Evolutionary conservation across 208 protist species (phyloP).

Genomic region (Naegleria fowleri): DNA sequence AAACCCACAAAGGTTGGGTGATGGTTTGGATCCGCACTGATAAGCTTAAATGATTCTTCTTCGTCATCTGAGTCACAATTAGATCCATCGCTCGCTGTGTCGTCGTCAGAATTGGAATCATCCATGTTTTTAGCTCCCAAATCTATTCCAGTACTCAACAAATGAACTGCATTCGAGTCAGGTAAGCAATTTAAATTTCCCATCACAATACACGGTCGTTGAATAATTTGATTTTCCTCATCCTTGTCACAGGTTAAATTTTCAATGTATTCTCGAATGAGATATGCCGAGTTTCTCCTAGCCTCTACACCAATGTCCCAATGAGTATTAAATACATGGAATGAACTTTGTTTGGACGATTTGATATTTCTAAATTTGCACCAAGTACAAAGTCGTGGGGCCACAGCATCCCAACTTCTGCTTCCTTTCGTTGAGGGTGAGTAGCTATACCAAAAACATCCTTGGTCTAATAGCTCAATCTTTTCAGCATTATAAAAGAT

Average conservation of each 20-base stretch:
- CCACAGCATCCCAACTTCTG: constrained; percentile 10
- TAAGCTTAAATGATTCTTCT: not conserved
- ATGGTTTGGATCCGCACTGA: not conserved
- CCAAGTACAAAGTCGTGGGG: not conserved
- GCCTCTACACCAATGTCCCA: not conserved
- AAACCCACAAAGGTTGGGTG: not conserved
- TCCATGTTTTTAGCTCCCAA: not conserved
- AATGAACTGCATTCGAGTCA: not conserved
- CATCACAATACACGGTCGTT: constrained; percentile 8
- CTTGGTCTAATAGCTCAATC: not conserved
- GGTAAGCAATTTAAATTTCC: not conserved
- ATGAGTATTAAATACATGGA: constrained; percentile 17
- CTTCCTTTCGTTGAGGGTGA: not conserved
- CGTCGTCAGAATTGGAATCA: not conserved
- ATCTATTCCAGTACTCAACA: not conserved
- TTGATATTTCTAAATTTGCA: constrained; percentile 7
- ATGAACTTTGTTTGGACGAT: not conserved
- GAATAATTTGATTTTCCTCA: too few species aligned
- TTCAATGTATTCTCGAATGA: constrained; percentile 8
- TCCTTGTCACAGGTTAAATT: not conserved
- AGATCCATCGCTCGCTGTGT: not conserved
- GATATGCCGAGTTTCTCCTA: not conserved
- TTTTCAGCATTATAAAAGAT: constrained; percentile 11
- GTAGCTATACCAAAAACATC: not conserved
- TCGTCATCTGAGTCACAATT: not conserved